A percentile compares a stretch with the other conserved stretches of the same genome.
phyloP scores from a whole-genome alignment of 164 flowering plant species.

The Chloranthus sessilifolius region DNA sequence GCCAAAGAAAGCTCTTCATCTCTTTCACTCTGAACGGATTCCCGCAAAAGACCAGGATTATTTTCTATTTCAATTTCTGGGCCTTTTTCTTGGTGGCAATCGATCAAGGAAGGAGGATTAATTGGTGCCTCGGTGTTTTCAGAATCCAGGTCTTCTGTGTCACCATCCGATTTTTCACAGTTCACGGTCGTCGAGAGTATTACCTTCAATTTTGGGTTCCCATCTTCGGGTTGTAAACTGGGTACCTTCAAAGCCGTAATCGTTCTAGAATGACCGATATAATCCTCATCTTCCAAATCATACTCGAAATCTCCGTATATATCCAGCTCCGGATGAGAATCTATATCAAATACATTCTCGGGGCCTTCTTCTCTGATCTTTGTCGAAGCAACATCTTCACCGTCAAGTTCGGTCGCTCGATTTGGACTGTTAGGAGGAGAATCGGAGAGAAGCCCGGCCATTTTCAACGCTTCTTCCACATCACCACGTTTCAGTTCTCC shows the following conservation, averaged over 20 bases:
- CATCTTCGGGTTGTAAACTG: slow-evolving; percentile 38
- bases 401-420: slow-evolving; percentile 9
- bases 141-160: not conserved
- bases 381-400: slow-evolving; percentile 16
- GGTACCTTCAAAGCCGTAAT: slow-evolving; percentile 28
- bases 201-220: slow-evolving; percentile 52
- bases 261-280: slow-evolving; percentile 26
- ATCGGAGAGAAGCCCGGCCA: slow-evolving; percentile 81
- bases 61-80: slow-evolving; percentile 11
- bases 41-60: slow-evolving; percentile 16
- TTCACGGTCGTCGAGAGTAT: slow-evolving; percentile 58
- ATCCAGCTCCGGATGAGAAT: slow-evolving; percentile 63
- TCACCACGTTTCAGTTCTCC: slow-evolving; percentile 6
- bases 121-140: slow-evolving; percentile 17
- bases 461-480: slow-evolving; percentile 58
- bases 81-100: slow-evolving; percentile 11
- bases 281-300: slow-evolving; percentile 73
- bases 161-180: slow-evolving; percentile 13
- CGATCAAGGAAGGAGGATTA: slow-evolving; percentile 11
- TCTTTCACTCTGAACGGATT: slow-evolving; percentile 25
- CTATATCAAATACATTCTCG: slow-evolving; percentile 60
- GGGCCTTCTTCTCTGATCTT: slow-evolving; percentile 31
- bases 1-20: slow-evolving; percentile 51
- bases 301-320: slow-evolving; percentile 94
- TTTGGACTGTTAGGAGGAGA: slow-evolving; percentile 77